Evolutionary conservation across 2,329 filamentous ascomycete species (phyloP).

Genomic region (Myriosclerotinia scirpicola): DNA sequence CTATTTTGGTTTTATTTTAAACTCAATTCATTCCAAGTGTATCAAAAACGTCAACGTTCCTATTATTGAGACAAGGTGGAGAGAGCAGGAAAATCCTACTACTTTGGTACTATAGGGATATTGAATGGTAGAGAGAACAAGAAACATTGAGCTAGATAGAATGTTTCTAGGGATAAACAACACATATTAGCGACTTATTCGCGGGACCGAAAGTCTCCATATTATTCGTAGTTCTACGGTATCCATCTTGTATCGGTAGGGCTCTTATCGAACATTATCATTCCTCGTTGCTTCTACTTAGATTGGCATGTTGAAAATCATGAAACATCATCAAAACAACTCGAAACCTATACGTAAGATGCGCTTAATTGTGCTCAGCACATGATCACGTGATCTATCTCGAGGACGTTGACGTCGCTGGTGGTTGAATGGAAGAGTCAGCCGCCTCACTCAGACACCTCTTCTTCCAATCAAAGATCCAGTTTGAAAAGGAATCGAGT

Average conservation of each 20-base stretch:
- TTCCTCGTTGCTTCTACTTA: background rate
- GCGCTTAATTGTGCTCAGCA: no score
- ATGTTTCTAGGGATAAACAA: background rate
- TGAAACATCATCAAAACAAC: slow-evolving; percentile 5
- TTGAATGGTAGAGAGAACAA: background rate
- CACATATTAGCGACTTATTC: background rate
- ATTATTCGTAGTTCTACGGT: background rate
- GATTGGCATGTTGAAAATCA: background rate
- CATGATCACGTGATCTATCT: no score
- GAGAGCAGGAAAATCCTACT: no score
- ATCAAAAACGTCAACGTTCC: no score
- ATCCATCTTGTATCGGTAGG: background rate
- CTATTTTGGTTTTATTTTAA: no score
- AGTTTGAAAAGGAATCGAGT: no score
- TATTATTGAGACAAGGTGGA: no score
- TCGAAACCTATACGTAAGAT: background rate
- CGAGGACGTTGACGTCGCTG: no score
- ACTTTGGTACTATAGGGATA: background rate
- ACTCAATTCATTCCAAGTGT: no score
- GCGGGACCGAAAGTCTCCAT: background rate
- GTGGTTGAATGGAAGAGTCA: no score
- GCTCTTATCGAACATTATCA: background rate
- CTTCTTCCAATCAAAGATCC: no score
- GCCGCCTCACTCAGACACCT: no score
- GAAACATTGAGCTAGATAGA: background rate